Evolutionary conservation across 257 asterid species (phyloP).

Genomic region (Scutellaria galericulata): DNA sequence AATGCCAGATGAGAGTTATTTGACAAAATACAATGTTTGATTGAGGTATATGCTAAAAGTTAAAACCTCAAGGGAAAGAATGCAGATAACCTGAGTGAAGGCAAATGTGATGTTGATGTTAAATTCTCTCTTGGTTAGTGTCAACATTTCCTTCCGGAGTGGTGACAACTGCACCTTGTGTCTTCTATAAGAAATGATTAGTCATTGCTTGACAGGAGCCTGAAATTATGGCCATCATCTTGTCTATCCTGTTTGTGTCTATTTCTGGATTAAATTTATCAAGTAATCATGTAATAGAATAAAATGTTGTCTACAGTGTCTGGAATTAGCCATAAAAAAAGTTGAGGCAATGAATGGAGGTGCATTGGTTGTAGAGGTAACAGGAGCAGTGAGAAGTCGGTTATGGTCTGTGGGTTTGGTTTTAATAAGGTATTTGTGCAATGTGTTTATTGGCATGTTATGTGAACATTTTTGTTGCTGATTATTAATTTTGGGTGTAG

Average conservation of each 20-base stretch:
- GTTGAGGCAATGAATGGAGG: neutral
- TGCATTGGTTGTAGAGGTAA: neutral
- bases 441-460: neutral
- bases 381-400: neutral
- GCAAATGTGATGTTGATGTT: too few relatives aligned
- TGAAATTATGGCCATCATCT: slow-evolving; percentile 1
- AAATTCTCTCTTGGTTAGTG: too few relatives aligned
- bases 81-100: too few relatives aligned
- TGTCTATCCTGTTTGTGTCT: neutral
- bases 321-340: neutral
- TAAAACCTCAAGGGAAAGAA: too few relatives aligned
- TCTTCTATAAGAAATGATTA: neutral
- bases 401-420: neutral
- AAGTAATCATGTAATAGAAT: neutral
- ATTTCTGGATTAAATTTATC: neutral
- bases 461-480: slow-evolving; percentile 21
- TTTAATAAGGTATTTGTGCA: too few relatives aligned
- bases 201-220: neutral
- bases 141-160: neutral
- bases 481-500: neutral
- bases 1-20: neutral
- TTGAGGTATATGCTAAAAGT: too few relatives aligned
- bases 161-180: neutral
- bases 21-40: too few relatives aligned
- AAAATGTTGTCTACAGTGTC: neutral